Evolutionary conservation across 2,329 filamentous ascomycete genomes (phyloP).

Genomic region (Hyphodiscus sp.): DNA sequence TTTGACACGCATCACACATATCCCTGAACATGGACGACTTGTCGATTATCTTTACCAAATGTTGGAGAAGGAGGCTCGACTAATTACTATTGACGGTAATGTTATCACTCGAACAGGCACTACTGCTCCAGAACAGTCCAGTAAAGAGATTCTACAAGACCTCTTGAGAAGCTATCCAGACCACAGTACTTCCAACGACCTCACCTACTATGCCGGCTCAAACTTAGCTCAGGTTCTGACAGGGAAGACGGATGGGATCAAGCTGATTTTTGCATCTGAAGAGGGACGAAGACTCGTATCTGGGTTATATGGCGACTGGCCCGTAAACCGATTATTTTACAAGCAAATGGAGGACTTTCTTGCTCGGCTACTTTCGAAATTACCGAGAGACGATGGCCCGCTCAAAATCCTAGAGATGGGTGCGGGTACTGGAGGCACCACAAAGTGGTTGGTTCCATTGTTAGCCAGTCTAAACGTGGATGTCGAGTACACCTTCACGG

Average conservation of each 20-base stretch:
- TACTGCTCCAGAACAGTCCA: neutral
- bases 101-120: constrained; percentile 16
- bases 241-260: constrained; percentile 17
- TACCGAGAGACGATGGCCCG: neutral
- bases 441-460: constrained; percentile 26
- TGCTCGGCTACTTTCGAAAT: neutral
- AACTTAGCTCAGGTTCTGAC: constrained; percentile 16
- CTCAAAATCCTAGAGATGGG: constrained; percentile 39
- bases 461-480: constrained; percentile 23
- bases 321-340: constrained; percentile 8
- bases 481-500: constrained; percentile 38
- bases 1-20: constrained; percentile 15
- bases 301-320: constrained; percentile 20
- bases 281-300: constrained; percentile 16
- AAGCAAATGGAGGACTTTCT: constrained; percentile 12
- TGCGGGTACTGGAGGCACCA: constrained; percentile 39
- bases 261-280: constrained; percentile 20
- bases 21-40: constrained; percentile 25
- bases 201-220: constrained; percentile 14
- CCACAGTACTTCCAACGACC: constrained; percentile 21
- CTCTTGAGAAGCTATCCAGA: constrained; percentile 28
- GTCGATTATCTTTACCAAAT: constrained; percentile 25
- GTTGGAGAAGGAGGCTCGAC: constrained; percentile 19
- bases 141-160: constrained; percentile 6
- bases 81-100: constrained; percentile 11